Conservation (phyloP, 192 early-diverging fungal genomes). For the Podila verticillata region DNA sequence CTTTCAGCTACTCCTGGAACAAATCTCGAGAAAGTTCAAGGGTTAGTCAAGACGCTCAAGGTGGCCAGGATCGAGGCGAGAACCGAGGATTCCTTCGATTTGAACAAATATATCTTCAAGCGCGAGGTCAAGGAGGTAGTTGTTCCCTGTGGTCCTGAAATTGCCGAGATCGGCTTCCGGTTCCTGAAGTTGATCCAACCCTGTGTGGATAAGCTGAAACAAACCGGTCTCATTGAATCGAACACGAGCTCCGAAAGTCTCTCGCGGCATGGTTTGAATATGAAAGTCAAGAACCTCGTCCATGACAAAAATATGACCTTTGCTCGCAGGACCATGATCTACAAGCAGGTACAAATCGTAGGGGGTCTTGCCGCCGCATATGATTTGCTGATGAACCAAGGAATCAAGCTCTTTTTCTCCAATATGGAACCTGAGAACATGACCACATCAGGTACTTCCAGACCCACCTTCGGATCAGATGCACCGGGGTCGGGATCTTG, state of each 20-base stretch:
- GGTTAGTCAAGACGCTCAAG: slow-evolving; percentile 78
- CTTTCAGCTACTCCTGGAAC: slow-evolving; percentile 90
- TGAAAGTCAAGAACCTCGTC: slow-evolving; percentile 33
- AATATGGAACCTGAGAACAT: slow-evolving; percentile 41
- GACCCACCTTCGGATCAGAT: too few species aligned
- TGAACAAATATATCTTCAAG: slow-evolving; percentile 77
- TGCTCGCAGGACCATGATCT: slow-evolving; percentile 17
- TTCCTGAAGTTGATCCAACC: slow-evolving; percentile 40
- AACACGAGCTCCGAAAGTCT: slow-evolving; percentile 45
- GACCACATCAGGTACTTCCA: slow-evolving; percentile 1
- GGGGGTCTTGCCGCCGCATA: slow-evolving; percentile 54
- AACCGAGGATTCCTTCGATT: slow-evolving; percentile 89
- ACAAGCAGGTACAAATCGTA: slow-evolving; percentile 16
- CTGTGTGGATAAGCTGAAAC: slow-evolving; percentile 38
- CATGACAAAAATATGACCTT: slow-evolving; percentile 6
- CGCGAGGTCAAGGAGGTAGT: slow-evolving; percentile 73
- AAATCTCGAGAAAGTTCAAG: slow-evolving; percentile 73
- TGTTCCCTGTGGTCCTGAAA: slow-evolving; percentile 64
- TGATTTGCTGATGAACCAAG: slow-evolving; percentile 56
- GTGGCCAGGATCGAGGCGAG: slow-evolving; percentile 85
- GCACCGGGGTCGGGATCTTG: too few species aligned
- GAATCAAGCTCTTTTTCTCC: slow-evolving; percentile 55
- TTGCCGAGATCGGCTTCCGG: slow-evolving; percentile 29
- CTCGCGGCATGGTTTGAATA: slow-evolving; percentile 49
- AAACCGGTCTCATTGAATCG: slow-evolving; percentile 17